Evolutionary conservation across 2,329 filamentous ascomycete species (phyloP), one percentile per base, ranked within the genome.

Genomic region (Aspergillus caelatus): DNA sequence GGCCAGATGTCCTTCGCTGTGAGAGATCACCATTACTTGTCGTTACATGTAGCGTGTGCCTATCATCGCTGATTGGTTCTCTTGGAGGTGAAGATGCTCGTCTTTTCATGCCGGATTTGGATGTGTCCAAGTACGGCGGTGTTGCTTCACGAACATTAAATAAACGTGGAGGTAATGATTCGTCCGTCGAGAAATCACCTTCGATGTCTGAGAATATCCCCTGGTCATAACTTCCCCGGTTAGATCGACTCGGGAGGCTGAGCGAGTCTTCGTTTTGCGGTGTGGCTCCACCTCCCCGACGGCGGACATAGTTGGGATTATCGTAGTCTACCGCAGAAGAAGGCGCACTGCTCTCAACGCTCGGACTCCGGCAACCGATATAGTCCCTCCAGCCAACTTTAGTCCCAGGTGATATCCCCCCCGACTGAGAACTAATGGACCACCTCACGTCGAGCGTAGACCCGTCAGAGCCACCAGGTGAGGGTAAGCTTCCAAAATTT

Each of bases 181-280:
- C 79, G 39, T 81, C 79, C 12, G 75, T 74, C 12, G 74, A 68
- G 48, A 78, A 75, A 28, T 82, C 80, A 7, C 74, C 74, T 65
- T 82, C 80, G n/a, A 77, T 73, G 62, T 81, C 83, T 4, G 81
- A 79, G 69, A 87, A 86, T 58, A 84, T 79, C 65, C 83, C 81
- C 57, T 86, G 85, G 67, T 90, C 88, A 77, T 89, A 88, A 72
- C 86, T 89, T 54, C 87, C 85, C 62, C 86, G 81, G 64, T 87
- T 84, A 19, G 85, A 86, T 54, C 81, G 78, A 67, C 80, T 82
- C 19, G 82, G 78, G 46, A 85, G 68, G 65, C 83, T 84, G 34
- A 80, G 78, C 48, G 75, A 74, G 61, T 87, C 86, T 62, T 88
- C 86, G 34, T 72, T 62, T 64, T 81, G 76, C 26, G 79, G 76